These are phyloP conservation scores for Pyrenochaeta sp. DNA, from an alignment of 2,329 filamentous ascomycete genomes.

Conservation along the genomic window DNA sequence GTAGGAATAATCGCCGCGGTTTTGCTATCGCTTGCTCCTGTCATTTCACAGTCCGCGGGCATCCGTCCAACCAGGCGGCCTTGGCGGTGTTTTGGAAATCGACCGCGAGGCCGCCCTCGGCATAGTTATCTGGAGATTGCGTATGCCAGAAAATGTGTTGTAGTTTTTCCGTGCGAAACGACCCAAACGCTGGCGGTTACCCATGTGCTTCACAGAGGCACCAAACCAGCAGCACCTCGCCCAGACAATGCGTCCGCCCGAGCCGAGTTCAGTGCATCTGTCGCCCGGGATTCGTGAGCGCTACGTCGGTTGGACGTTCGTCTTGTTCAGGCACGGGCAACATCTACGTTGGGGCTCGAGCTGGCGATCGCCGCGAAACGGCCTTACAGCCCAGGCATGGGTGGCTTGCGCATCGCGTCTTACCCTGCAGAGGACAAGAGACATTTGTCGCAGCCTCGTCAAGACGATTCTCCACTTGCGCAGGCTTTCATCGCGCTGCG, in stretches of 20 bases:
- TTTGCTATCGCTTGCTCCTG: constrained; percentile 39
- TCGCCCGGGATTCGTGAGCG: constrained; percentile 16
- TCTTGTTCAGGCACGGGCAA: constrained; percentile 41
- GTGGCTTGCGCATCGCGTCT: constrained; percentile 41
- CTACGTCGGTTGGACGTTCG: constrained; percentile 5
- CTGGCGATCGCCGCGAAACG: constrained; percentile 42
- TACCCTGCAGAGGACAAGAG: constrained; percentile 42
- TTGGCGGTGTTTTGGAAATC: constrained; percentile 47
- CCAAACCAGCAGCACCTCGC: constrained; percentile 14
- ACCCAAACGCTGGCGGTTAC: constrained; percentile 43
- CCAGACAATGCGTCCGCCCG: constrained; percentile 25
- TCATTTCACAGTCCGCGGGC: constrained; percentile 42
- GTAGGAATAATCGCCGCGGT: constrained; percentile 41
- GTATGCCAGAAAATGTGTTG: constrained; percentile 20
- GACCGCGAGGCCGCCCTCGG: constrained; percentile 32
- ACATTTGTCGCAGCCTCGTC: constrained; percentile 44
- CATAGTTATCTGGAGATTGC: constrained; percentile 39
- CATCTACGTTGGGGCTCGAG: constrained; percentile 25
- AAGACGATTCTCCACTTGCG: constrained; percentile 27
- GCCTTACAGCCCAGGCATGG: constrained; percentile 28
- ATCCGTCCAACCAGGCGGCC: constrained; percentile 33
- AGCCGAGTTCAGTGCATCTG: constrained; percentile 24
- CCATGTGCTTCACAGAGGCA: constrained; percentile 42
- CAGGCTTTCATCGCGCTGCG: constrained; percentile 12
- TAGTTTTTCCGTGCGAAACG: constrained; percentile 46